A percentile compares a stretch with the other conserved stretches of the same genome.
Evolutionary conservation across 257 asterid species (phyloP).

Genomic region (Fraxinus cuspidata): DNA sequence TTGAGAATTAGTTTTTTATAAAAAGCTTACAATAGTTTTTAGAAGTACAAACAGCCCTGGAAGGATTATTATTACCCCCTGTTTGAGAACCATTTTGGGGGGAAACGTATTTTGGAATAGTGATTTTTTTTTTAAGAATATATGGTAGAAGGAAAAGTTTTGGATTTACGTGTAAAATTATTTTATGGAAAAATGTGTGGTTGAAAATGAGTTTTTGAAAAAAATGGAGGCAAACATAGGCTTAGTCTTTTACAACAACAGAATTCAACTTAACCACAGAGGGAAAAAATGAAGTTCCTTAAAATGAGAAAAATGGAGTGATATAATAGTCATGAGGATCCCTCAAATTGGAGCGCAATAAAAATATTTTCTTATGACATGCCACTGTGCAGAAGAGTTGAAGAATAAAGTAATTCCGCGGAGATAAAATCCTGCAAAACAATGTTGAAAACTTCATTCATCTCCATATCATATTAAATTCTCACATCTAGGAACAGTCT

Average conservation of each 20-base stretch:
- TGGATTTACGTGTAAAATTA: no score
- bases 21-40: neutral
- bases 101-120: no score
- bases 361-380: neutral
- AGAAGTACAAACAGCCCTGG: neutral
- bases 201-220: no score
- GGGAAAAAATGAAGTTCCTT: neutral
- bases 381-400: neutral
- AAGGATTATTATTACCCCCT: neutral
- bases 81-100: no score
- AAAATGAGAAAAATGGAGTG: neutral
- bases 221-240: no score
- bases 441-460: slow-evolving; percentile 2
- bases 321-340: neutral
- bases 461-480: neutral
- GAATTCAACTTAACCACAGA: slow-evolving; percentile 1
- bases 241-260: neutral
- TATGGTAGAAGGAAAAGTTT: no score
- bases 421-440: slow-evolving; percentile 2
- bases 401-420: neutral
- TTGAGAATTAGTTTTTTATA: neutral
- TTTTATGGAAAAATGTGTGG: no score
- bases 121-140: no score
- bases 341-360: neutral
- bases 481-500: neutral